Evolutionary conservation across 2,329 filamentous ascomycete species (phyloP), one percentile per base, ranked within the genome.

Genomic region (Verruconis gallopava): DNA sequence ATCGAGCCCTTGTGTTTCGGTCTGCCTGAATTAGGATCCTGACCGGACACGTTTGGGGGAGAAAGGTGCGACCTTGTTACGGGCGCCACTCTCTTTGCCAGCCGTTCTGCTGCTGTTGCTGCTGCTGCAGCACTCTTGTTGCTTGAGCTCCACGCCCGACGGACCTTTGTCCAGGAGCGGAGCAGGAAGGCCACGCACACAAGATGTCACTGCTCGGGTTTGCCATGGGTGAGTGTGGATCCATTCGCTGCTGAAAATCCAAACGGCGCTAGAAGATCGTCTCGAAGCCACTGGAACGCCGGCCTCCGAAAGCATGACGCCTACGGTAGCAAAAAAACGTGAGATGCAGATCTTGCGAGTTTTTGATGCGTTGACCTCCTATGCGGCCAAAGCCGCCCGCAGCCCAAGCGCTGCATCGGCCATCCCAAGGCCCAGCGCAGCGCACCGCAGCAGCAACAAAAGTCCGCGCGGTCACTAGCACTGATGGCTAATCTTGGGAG

Each of bases 221-320:
- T n/a, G n/a, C n/a, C n/a, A n/a, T n/a, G n/a, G n/a, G n/a, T n/a
- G n/a, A n/a, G n/a, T n/a, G n/a, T n/a, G n/a, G n/a, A n/a, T n/a
- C 25, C 25, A 9, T 30, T 30, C 9, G 9, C n/a, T n/a, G 25
- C 25, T 30, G 25, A 30, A 30, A 30, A 30, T 30, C 17, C 34
- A 36, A 36, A 36, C 34, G 9, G 40, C 40, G 40, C 40, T 37
- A 42, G 40, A 42, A 37, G 40, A 34, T 40, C 22, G 17, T 19
- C 15, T 40, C 25, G 38, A 40, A 40, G 38, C 38, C 25, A 40
- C 22, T 33, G 14, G 22, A 12, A 33, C 25, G 38, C 38, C 38
- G 21, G 38, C 22, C 38, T 40, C 38, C 22, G 38, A 40, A n/a
- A n/a, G n/a, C n/a, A n/a, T n/a, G n/a, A n/a, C n/a, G n/a, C n/a